Conservation (phyloP, 164 flowering plant genomes). For the Vitis amurensis region DNA sequence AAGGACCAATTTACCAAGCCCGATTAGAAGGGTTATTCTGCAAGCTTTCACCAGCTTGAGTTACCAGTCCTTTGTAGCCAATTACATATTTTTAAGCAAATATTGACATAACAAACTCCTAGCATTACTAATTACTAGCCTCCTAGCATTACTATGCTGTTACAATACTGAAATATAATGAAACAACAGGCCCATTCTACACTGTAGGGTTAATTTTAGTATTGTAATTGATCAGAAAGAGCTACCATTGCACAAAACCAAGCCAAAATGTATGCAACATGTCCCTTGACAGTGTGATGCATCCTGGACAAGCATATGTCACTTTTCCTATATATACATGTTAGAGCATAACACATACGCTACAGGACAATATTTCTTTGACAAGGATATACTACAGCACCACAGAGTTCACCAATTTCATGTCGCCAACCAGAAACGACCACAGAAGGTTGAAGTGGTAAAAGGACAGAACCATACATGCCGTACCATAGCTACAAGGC, state of each 20-base stretch:
- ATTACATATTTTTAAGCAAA: too few relatives aligned
- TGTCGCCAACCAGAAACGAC: slow-evolving; percentile 14
- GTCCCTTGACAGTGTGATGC: neutral
- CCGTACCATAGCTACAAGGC: slow-evolving; percentile 10
- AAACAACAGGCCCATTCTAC: neutral
- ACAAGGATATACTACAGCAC: slow-evolving; percentile 15
- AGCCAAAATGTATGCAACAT: neutral
- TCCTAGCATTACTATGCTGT: too few relatives aligned
- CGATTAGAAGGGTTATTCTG: too few relatives aligned
- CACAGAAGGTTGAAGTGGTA: slow-evolving; percentile 13
- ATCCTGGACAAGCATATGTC: neutral
- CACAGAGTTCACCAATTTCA: slow-evolving; percentile 11
- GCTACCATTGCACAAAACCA: neutral
- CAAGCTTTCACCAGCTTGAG: too few relatives aligned
- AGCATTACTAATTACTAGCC: too few relatives aligned
- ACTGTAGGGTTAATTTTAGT: neutral
- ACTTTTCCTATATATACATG: neutral
- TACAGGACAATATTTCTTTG: neutral
- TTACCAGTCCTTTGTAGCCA: too few relatives aligned
- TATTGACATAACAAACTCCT: too few relatives aligned
- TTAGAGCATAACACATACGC: slow-evolving; percentile 5
- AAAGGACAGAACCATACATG: slow-evolving; percentile 22
- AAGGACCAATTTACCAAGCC: too few relatives aligned
- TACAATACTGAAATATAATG: too few relatives aligned
- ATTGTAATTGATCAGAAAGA: neutral